Evolutionary conservation across 306 rosid genomes (phyloP), one percentile per base, ranked within the genome.

Genomic region (Acacia confusa): DNA sequence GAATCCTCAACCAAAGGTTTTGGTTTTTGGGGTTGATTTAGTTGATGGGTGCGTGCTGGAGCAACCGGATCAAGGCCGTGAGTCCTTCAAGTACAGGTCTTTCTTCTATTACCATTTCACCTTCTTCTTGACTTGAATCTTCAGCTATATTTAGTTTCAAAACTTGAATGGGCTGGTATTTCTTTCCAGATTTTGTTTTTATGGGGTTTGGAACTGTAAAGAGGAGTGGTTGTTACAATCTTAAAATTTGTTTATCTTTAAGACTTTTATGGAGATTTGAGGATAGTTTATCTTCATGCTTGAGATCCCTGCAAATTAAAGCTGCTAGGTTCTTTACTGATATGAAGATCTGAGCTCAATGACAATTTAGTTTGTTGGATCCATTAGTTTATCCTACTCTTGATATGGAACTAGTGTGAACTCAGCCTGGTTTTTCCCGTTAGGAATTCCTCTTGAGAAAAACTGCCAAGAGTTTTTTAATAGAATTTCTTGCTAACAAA

Each of bases 41-140:
- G 84, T 87, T 72, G 90, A 96, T 93, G 99, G 99, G 99, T 85
- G 88, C 89, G 88, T 96, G 98, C 83, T 93, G 94, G 94, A 93
- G 99, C 82, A 91, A 84, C 57, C 86, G 83, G 80, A 85, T 92
- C 78, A 92, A 92, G 91, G 85, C 97, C 13, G 88, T 88, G 84
- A 88, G 87, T 85, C 83, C 94, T 83, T 87, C 87, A 66, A 80
- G 77, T 81, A 82, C 92, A 84, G 99, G 99, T 70, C 32, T 43
- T 60, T 70, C 44, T 70, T 28, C 75, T 70, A 22, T 43, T 11
- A 13, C 32, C 9, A 10, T 22, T 40, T 92, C 57, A n/a, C 36
- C 48, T n/a, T 25, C 76, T 64, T 30, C 76, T 75, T 50, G 41
- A 34, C 47, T 53, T 53, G 38, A 61, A 22, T 41, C 69, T 66